Evolutionary conservation across 2,329 filamentous ascomycete species (phyloP), one percentile per base, ranked within the genome.

Genomic region (Epichloe bromicola): DNA sequence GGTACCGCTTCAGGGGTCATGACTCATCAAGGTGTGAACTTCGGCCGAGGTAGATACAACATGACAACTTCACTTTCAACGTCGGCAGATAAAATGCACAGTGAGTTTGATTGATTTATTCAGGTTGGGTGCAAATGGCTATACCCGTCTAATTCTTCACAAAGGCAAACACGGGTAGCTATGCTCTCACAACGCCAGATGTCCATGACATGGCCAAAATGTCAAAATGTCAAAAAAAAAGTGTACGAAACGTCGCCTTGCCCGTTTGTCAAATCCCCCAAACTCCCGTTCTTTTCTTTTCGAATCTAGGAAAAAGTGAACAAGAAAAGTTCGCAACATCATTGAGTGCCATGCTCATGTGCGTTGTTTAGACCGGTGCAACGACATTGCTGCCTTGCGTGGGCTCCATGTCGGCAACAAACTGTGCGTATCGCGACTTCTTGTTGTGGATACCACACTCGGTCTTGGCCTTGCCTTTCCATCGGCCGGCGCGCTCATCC

Each of bases 401-500:
- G 73, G 87, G 83, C 65, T 88, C 83, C 68, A 86, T 79, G 54
- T 88, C 82, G 61, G 77, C 75, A 51, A 95, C 71, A 69, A 85
- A 96, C 70, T 90, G 82, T 11, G 89, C 86, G 63, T 97, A 98
- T 59, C 89, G 84, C 53, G 88, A 95, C 68, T 90, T 85, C 70
- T 93, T 94, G 76, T 97, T 97, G 80, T 98, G 93, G 64, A 98
- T 97, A 46, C 93, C 93, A 68, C 93, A 98, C 74, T 98, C 93
- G 15, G 89, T 94, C 83, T 98, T 98, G 62, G 78, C 73, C 68
- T 89, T 86, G 55, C 93, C 93, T 78, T 95, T 96, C 93, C 93
- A 98, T 59, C 93, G 84, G 53, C 93, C 93, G 8, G 93, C 86
- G 48, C 93, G 85, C 79, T 98, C 93, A 62, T 97, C 93, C 71